These are phyloP conservation scores for Zymoseptoria pseudotritici DNA, from an alignment of 2,329 filamentous ascomycete species.

Conservation along the genomic window DNA sequence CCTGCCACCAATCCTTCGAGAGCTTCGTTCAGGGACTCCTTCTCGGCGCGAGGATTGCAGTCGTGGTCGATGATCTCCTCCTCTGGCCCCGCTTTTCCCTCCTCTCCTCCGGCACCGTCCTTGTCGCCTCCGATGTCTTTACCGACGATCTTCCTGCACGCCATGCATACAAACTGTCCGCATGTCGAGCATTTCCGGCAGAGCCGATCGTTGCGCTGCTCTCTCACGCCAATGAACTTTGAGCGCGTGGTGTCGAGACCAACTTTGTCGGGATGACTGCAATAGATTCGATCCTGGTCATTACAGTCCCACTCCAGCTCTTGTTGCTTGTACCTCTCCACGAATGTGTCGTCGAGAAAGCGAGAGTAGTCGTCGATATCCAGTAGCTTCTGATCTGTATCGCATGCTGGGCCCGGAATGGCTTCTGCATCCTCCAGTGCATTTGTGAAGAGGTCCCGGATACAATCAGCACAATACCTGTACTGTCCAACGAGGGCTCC, in stretches of 20 bases:
- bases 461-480: too few species aligned
- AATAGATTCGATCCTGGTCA: slow-evolving; percentile 13
- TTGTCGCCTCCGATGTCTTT: background rate
- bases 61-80: slow-evolving; percentile 5
- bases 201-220: background rate
- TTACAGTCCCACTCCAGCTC: slow-evolving; percentile 7
- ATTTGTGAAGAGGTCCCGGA: too few species aligned
- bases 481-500: too few species aligned
- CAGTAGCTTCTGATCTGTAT: too few species aligned
- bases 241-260: too few species aligned
- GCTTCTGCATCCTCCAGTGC: too few species aligned
- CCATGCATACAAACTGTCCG: background rate
- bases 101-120: too few species aligned
- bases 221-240: slow-evolving; percentile 2
- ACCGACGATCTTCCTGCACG: slow-evolving; percentile 4
- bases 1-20: slow-evolving; percentile 11
- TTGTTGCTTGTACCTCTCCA: slow-evolving; percentile 7
- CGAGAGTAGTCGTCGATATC: too few species aligned
- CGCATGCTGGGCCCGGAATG: too few species aligned
- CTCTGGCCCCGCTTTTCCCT: too few species aligned
- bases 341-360: slow-evolving; percentile 2
- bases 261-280: background rate
- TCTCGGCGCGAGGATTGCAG: slow-evolving; percentile 4
- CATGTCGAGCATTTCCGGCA: background rate
- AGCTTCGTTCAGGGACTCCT: slow-evolving; percentile 3